Conservation (phyloP, 306 rosid genomes). For the Leucaena leucocephala region DNA sequence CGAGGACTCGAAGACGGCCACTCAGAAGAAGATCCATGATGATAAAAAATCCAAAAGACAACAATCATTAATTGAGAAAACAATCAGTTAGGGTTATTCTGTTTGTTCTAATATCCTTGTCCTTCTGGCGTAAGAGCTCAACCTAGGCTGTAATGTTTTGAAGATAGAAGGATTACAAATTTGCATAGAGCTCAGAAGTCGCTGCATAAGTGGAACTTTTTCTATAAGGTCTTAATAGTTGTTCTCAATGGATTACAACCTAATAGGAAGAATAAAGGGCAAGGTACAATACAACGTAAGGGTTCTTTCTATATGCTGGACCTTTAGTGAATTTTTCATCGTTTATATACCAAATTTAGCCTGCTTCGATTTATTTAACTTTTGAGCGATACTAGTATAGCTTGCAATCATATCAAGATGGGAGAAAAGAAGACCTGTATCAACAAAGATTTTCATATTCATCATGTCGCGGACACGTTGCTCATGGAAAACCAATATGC, state of each 20-base stretch:
- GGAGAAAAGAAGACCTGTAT: slow-evolving; percentile 64
- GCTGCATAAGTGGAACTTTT: slow-evolving; percentile 9
- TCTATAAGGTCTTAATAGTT: slow-evolving; percentile 6
- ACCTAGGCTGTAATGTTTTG: slow-evolving; percentile 19
- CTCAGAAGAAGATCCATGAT: slow-evolving; percentile 8
- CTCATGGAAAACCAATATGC: slow-evolving; percentile 93
- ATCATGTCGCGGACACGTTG: slow-evolving; percentile 82
- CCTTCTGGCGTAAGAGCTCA: slow-evolving; percentile 18
- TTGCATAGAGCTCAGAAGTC: slow-evolving; percentile 5
- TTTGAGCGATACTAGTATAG: slow-evolving; percentile 13
- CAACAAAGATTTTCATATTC: slow-evolving; percentile 94
- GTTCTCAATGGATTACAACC: slow-evolving; percentile 21
- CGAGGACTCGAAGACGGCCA: not conserved
- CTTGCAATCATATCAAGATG: slow-evolving; percentile 26
- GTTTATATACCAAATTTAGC: slow-evolving; percentile 7
- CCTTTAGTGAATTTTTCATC: not conserved
- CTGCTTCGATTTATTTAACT: slow-evolving; percentile 19
- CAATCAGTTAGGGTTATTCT: no score
- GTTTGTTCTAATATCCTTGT: not conserved
- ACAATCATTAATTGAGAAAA: no score
- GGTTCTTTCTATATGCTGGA: slow-evolving; percentile 13
- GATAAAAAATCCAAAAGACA: slow-evolving; percentile 14
- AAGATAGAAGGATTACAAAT: not conserved
- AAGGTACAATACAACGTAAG: slow-evolving; percentile 1
- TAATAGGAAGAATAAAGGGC: slow-evolving; percentile 9